Evolutionary conservation across 2,329 filamentous ascomycete species (phyloP), one percentile per base, ranked within the genome.

Genomic region (Aspergillus sergii): DNA sequence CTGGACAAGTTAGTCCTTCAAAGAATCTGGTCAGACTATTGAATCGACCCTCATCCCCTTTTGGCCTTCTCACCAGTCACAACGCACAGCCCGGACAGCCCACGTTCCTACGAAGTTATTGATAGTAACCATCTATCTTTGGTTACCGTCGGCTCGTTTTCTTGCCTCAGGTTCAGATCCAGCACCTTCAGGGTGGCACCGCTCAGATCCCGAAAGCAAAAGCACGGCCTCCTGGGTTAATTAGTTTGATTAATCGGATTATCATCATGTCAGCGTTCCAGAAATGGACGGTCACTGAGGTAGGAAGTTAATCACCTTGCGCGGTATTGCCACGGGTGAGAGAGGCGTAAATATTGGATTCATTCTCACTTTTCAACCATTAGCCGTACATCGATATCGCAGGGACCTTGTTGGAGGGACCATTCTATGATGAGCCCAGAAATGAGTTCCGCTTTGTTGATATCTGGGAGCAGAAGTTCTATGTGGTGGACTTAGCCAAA

Each of bases 401-500:
- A 30, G 79, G 79, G 54, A 77, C 74, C 19, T 68, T 81, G 32
- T 75, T 80, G 28, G 79, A 81, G 69, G 78, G 78, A 9, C 79
- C 78, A 4, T 80, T 75, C 63, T 75, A 79, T 64, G 75, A 77
- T 61, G 70, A 72, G 23, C 71, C 73, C 55, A 74, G 71, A 28
- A 78, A 80, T 62, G 76, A 80, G 66, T 74, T 81, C 45, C 79
- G 79, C 48, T 81, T 80, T 61, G 69, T 81, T 53, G 94, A 97
- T 78, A 94, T 97, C 78, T 90, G 89, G 76, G 88, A 90, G 74
- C 86, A 91, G 74, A 87, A 88, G 65, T 74, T 97, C 53, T 90
- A 95, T 80, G 84, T 85, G 55, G 84, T 95, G 64, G 85, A 92
- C 70, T 82, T 96, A 28, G 74, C 78, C 55, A 80, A 85, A 63